Evolutionary conservation across 306 rosid genomes (phyloP).

Genomic region (Malus fusca): DNA sequence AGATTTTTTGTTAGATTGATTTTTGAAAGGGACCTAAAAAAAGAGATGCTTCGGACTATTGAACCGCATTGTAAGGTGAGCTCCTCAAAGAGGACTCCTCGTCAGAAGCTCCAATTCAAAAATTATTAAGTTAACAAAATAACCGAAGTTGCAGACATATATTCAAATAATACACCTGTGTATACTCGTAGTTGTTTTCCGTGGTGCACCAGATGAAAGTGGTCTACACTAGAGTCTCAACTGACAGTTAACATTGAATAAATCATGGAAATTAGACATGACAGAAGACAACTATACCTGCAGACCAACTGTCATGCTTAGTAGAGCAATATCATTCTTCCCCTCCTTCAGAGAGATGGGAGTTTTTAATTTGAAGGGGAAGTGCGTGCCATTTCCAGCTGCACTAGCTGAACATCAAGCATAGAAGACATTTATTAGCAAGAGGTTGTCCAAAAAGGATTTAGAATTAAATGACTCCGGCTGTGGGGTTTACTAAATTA

Average conservation of each 20-base stretch:
- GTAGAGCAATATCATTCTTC: constrained; percentile 71
- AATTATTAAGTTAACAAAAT: neutral
- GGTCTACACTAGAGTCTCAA: neutral
- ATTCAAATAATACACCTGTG: neutral
- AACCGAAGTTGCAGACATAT: neutral
- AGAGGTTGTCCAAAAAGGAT: neutral
- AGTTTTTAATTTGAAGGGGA: constrained; percentile 48
- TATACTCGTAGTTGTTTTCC: neutral
- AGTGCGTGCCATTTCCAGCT: constrained; percentile 76
- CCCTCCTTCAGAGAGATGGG: constrained; percentile 70
- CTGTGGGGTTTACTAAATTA: neutral
- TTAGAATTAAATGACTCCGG: too few species aligned
- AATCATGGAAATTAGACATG: neutral
- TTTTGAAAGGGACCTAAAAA: neutral
- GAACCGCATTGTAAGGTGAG: neutral
- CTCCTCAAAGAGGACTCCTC: neutral
- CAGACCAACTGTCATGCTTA: constrained; percentile 88
- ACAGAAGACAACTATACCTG: constrained; percentile 36
- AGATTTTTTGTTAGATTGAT: neutral
- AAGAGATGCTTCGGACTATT: neutral
- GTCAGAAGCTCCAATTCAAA: neutral
- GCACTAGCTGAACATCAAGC: constrained; percentile 52
- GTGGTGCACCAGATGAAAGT: neutral
- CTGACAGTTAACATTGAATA: neutral
- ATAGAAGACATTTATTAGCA: constrained; percentile 1